These are phyloP conservation scores for Zygoascus bituminiphila DNA, from an alignment of 805 yeast genomes.

Conservation along the genomic window DNA sequence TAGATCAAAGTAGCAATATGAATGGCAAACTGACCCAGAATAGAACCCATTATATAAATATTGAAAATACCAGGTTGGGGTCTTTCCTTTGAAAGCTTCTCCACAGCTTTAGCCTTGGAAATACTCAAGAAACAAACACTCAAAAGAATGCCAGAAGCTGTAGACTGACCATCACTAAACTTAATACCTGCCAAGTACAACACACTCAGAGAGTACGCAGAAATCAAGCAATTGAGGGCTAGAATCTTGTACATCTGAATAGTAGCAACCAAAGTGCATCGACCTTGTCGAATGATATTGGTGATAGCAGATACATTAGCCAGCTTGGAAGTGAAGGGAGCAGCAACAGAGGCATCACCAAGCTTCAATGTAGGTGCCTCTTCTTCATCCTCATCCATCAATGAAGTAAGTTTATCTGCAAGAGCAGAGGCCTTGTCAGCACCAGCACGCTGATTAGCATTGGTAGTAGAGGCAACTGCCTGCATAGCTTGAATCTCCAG, in stretches of 20 bases:
- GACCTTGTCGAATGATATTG: constrained; percentile 92
- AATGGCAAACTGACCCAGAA: constrained; percentile 90
- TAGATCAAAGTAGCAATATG: constrained; percentile 78
- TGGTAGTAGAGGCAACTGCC: constrained; percentile 30
- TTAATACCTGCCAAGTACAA: constrained; percentile 94
- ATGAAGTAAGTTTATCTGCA: constrained; percentile 59
- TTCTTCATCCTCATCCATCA: constrained; percentile 49
- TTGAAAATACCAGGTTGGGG: constrained; percentile 98
- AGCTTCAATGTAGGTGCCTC: constrained; percentile 91
- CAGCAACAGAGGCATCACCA: constrained; percentile 99
- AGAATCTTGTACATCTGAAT: constrained; percentile 98
- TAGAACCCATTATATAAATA: constrained; percentile 93
- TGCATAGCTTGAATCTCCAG: constrained; percentile 37
- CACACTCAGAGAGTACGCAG: constrained; percentile 92
- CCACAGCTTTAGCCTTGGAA: constrained; percentile 86
- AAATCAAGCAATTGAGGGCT: constrained; percentile 92
- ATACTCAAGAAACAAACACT: constrained; percentile 93
- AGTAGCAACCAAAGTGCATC: constrained; percentile 94
- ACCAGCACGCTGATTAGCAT: constrained; percentile 27
- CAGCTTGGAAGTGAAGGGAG: constrained; percentile 94
- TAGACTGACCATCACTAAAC: constrained; percentile 97
- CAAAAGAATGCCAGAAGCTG: constrained; percentile 85
- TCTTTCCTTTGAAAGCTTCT: constrained; percentile 83
- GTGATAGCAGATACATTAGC: constrained; percentile 89
- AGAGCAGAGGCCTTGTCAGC: constrained; percentile 35